Conservation (phyloP, 306 rosid species). For the Urtica urens region DNA sequence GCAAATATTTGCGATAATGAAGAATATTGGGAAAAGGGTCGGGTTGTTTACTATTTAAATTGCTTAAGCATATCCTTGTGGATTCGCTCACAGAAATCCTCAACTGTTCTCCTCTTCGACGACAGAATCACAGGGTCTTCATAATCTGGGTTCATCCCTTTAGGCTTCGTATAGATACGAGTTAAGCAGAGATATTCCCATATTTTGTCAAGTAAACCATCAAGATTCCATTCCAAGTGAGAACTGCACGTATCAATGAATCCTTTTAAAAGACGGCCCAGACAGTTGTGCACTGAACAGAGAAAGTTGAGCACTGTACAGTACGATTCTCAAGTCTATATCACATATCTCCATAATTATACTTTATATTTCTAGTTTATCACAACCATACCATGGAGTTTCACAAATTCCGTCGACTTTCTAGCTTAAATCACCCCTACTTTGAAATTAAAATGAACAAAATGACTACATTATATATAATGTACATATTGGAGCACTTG, state of each 20-base stretch:
- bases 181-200: slow-evolving; percentile 92
- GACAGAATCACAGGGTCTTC: slow-evolving; percentile 98
- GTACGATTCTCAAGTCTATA: too few species aligned
- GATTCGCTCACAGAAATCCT: slow-evolving; percentile 81
- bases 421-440: too few species aligned
- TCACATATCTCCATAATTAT: too few species aligned
- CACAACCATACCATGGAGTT: too few species aligned
- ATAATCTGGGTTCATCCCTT: slow-evolving; percentile 97
- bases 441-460: too few species aligned
- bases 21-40: slow-evolving; percentile 8
- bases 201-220: slow-evolving; percentile 83
- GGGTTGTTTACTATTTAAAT: slow-evolving; percentile 77
- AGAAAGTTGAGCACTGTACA: too few species aligned
- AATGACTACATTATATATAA: too few species aligned
- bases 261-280: too few species aligned
- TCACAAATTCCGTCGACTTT: too few species aligned
- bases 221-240: slow-evolving; percentile 98
- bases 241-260: slow-evolving; percentile 85
- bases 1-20: background rate
- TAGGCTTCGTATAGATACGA: slow-evolving; percentile 92
- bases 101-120: slow-evolving; percentile 74
- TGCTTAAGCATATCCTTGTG: slow-evolving; percentile 94
- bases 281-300: too few species aligned
- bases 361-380: too few species aligned
- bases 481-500: too few species aligned